Evolutionary conservation across 352 stramenopile species (phyloP), one percentile per base, ranked within the genome.

Genomic region (Phytophthora multivora): DNA sequence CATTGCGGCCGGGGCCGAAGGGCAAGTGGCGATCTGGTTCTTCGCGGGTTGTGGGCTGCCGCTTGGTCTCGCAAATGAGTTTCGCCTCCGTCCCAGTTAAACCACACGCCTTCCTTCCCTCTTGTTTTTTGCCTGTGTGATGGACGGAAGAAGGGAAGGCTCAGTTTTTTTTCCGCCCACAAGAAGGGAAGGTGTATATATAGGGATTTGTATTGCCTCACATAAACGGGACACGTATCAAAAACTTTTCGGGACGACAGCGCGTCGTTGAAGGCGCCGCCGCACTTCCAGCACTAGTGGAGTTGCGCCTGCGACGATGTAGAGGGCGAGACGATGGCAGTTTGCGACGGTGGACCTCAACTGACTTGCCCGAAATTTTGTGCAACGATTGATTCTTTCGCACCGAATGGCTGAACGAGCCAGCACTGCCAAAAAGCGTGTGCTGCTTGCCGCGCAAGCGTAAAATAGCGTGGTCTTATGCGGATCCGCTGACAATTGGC

Each of bases 1-100:
- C 87, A 96, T 96, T 40, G 45, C 49, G 56, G 51, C 38, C 53
- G 30, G 45, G 13, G 23, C 49, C 4, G 2, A 21, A 35, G 45
- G 18, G 38, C 11, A 23, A 56, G 4, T 54, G 30, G 9, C n/a
- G 42, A 40, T 51, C 31, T 50, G 39, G 23, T 59, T 48, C 40
- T 51, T 23, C 41, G 51, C 50, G 51, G 40, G 49, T 51, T 66
- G 36, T 43, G 49, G 18, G 42, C 59, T 36, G n/a, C 52, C 45
- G 53, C 53, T 54, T 53, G 40, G 47, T 58, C 56, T 63, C 46
- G 43, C 23, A 52, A 69, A 64, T 69, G 61, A 53, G 30, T 42
- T 45, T 33, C 42, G 13, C 41, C 23, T 25, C 13, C 42, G 40
- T 16, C 49, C 21, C 18, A 25, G 59, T 55, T 61, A 50, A 61